These are phyloP conservation scores for Tympanopsis confertula DNA, from an alignment of 2,329 filamentous ascomycete species.

Conservation along the genomic window DNA sequence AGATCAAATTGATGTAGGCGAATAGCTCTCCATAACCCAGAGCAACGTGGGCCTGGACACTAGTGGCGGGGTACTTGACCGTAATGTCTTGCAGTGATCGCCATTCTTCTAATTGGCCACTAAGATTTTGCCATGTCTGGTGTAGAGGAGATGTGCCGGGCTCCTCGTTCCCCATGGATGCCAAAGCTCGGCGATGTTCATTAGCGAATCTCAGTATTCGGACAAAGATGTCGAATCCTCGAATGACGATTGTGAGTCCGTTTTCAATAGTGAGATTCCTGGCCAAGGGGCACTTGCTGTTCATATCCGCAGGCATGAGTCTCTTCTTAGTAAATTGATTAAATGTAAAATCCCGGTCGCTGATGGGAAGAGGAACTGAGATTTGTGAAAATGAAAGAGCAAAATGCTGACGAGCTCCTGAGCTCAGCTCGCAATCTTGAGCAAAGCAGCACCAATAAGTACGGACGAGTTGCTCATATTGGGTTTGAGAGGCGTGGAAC, in stretches of 20 bases:
- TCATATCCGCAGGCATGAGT: conserved; percentile 8
- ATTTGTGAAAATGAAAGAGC: conserved; percentile 21
- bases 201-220: conserved; percentile 21
- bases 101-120: conserved; percentile 20
- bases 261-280: conserved; percentile 16
- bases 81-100: conserved; percentile 17
- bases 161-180: conserved; percentile 2
- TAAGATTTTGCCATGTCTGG: conserved; percentile 15
- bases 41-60: conserved; percentile 18
- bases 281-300: conserved; percentile 16
- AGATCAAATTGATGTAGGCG: conserved; percentile 21
- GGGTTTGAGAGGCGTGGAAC: conserved; percentile 16
- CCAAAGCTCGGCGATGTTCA: conserved; percentile 16
- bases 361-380: conserved; percentile 19
- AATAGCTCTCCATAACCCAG: conserved; percentile 21
- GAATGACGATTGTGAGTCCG: conserved; percentile 19
- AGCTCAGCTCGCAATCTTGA: conserved; percentile 21
- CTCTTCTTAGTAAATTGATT: conserved; percentile 6
- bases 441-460: conserved; percentile 23
- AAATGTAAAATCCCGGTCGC: conserved; percentile 20
- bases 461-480: conserved; percentile 21
- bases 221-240: conserved; percentile 22
- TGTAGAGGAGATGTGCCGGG: neutral
- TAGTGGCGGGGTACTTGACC: conserved; percentile 17
- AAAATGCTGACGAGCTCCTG: conserved; percentile 20